These are phyloP conservation scores for Boletus vinaceobasis DNA, from an alignment of 768 basidiomycete species.

Conservation along the genomic window DNA sequence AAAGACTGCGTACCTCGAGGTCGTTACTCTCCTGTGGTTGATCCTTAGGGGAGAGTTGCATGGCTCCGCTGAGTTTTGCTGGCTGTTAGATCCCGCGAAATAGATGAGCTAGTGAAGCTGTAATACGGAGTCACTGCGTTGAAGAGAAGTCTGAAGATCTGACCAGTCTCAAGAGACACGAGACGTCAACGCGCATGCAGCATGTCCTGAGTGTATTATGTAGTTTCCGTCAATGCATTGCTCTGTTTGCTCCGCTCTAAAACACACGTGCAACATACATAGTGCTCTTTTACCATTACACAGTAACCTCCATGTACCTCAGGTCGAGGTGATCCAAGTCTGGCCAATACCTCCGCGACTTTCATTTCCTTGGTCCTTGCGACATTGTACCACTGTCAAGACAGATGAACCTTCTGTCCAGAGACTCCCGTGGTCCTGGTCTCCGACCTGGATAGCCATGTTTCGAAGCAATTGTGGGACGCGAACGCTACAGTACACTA, in stretches of 20 bases:
- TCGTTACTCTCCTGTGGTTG: neutral
- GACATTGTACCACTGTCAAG: no score
- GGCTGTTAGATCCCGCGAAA: neutral
- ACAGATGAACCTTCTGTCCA: no score
- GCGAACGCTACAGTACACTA: no score
- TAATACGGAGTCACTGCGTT: neutral
- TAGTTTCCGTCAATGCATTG: no score
- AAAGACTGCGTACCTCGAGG: constrained; percentile 8
- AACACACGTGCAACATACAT: neutral
- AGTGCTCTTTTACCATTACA: no score
- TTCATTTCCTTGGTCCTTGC: no score
- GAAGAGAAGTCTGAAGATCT: neutral
- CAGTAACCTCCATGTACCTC: no score
- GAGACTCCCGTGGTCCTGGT: no score
- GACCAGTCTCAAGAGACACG: neutral
- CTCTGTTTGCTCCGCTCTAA: neutral
- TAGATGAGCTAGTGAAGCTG: neutral
- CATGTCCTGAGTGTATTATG: neutral
- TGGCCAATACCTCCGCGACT: no score
- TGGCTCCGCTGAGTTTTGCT: neutral
- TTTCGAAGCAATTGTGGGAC: no score
- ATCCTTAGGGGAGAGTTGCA: constrained; percentile 13
- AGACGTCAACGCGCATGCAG: neutral
- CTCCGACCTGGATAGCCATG: no score
- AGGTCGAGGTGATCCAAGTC: no score